Evolutionary conservation across 371 early-diverging fungal species (phyloP).

Genomic region (Haplosporangium sp.): DNA sequence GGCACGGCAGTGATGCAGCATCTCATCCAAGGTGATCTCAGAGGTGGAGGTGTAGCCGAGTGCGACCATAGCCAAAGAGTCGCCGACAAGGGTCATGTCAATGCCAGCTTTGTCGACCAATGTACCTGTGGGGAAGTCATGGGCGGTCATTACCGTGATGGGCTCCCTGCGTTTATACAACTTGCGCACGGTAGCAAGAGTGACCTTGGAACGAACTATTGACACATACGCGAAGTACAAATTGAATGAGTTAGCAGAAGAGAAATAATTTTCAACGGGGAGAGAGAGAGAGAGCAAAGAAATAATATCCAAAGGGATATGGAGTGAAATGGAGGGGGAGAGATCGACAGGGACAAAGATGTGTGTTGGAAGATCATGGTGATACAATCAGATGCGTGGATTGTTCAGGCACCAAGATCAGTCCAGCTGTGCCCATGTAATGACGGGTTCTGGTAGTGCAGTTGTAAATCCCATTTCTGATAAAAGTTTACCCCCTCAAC

Average conservation of each 20-base stretch:
- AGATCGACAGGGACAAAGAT: neutral
- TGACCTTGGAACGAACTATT: conserved; percentile 80
- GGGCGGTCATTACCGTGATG: conserved; percentile 89
- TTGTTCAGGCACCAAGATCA: too few relatives aligned
- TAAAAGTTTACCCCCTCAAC: too few relatives aligned
- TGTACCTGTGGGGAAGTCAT: conserved; percentile 92
- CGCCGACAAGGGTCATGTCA: conserved; percentile 94
- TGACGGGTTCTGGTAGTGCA: too few relatives aligned
- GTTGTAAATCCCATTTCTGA: too few relatives aligned
- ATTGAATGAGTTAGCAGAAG: neutral
- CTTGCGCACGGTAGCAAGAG: conserved; percentile 80
- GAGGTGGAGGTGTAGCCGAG: conserved; percentile 90
- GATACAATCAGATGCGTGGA: too few relatives aligned
- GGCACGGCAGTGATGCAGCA: conserved; percentile 95
- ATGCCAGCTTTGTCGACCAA: conserved; percentile 86
- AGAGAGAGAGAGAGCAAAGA: neutral
- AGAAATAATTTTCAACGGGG: neutral
- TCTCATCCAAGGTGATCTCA: conserved; percentile 91
- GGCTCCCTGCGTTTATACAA: conserved; percentile 81
- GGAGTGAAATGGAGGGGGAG: neutral
- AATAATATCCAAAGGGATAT: neutral
- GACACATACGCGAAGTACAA: neutral
- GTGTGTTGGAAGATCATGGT: too few relatives aligned
- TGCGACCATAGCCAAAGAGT: conserved; percentile 96
- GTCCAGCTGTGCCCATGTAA: too few relatives aligned